Conservation (phyloP, 2,329 filamentous ascomycete genomes). For the Tympanopsis confertula region DNA sequence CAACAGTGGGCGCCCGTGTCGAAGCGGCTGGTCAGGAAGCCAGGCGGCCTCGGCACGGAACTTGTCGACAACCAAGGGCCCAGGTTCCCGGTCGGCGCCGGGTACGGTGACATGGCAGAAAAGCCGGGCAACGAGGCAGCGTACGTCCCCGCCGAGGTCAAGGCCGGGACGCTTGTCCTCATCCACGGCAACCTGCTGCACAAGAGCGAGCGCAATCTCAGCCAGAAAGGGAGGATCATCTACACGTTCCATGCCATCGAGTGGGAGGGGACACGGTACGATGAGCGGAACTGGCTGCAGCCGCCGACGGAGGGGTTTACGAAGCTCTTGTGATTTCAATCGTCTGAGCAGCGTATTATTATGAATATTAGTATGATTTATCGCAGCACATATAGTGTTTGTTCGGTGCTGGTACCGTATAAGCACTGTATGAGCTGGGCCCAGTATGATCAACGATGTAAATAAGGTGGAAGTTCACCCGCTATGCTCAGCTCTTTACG, state of each 20-base stretch:
- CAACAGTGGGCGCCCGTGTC: constrained; percentile 48
- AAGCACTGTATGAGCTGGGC: no score
- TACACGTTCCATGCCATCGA: constrained; percentile 98
- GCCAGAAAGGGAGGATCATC: constrained; percentile 76
- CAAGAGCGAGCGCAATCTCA: constrained; percentile 88
- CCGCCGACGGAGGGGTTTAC: constrained; percentile 73
- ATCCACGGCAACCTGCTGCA: constrained; percentile 95
- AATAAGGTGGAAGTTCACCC: no score
- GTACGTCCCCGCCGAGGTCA: constrained; percentile 76
- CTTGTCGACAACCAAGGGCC: constrained; percentile 61
- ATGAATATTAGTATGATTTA: no score
- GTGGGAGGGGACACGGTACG: constrained; percentile 62
- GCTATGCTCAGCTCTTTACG: no score
- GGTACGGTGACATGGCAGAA: constrained; percentile 29
- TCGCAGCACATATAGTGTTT: no score
- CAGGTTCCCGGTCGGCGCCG: constrained; percentile 44
- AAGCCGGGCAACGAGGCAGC: constrained; percentile 24
- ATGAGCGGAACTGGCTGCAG: constrained; percentile 86
- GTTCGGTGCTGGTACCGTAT: no score
- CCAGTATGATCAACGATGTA: no score
- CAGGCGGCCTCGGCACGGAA: constrained; percentile 42
- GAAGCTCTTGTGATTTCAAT: no score
- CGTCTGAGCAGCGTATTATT: no score
- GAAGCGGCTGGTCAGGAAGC: constrained; percentile 63
- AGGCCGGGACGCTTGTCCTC: constrained; percentile 78